phyloP scores from a whole-genome alignment of 73 alveolate genomes.

The Tetrahymena malaccensis region DNA sequence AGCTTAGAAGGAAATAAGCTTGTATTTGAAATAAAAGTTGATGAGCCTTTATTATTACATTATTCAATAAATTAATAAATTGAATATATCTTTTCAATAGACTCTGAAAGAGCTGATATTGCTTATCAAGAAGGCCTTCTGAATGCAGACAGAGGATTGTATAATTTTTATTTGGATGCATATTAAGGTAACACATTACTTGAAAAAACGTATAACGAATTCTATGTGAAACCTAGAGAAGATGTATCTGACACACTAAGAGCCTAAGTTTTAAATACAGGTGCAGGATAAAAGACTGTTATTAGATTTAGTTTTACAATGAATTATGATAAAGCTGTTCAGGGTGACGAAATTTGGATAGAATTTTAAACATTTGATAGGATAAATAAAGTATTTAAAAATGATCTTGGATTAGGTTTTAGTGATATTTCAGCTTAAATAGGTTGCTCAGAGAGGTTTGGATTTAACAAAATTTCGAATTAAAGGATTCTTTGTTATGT shows the following conservation, averaged over 20 bases:
- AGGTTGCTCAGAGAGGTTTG: not conserved
- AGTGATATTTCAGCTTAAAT: not conserved
- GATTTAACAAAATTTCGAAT: not conserved
- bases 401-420: not conserved
- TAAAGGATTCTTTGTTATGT: not conserved
- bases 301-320: not conserved
- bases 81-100: not conserved
- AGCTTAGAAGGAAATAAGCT: not conserved
- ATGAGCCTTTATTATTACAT: not conserved
- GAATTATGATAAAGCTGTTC: not conserved
- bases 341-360: not conserved
- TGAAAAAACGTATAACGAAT: not conserved
- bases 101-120: not conserved
- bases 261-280: not conserved
- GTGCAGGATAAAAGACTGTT: not conserved
- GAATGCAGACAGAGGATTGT: not conserved
- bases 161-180: not conserved
- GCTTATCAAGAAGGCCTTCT: not conserved
- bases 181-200: not conserved
- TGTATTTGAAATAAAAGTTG: not conserved
- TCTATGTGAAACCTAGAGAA: not conserved
- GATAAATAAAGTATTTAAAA: not conserved
- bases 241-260: not conserved
- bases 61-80: not conserved
- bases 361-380: not conserved